Base-by-base conservation (phyloP, 2,329 filamentous ascomycete species). In the Daldinia eschscholtzii region DNA sequence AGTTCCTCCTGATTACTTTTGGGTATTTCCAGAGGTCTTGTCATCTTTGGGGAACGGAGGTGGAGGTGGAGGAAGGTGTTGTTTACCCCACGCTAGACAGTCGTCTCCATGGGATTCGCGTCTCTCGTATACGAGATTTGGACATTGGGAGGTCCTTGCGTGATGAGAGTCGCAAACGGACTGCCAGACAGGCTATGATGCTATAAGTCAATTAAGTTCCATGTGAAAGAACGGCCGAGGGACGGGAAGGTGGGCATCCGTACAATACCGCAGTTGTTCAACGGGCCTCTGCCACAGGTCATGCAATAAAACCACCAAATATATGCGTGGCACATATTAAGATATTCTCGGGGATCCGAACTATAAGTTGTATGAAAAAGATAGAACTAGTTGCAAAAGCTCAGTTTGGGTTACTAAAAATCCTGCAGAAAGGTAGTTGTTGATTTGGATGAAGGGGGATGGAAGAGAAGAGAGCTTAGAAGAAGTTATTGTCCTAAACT, bases 301-400 rank as follows among this genome's bases (percentile, higher is more conserved):
- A 70, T 33, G 63, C 74, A 76, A 39, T 71, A 76, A 50, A 71
- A 74, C 64, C 67, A 72, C 74, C 74, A 76, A 42, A 20, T 10
- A 10, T 44, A 53, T 12, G 62, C 58, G 48, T 66, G 55, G 4
- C 58, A 61, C 63, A 65, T 65, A 23, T 18, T 56, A 28, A 13
- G 12, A 15, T 28, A 4, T n/a, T 48, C 4, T 10, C 41, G 5
- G 18, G 20, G 4, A n/a, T n/a, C 5, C 28, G 4, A 50, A 15
- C 37, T 39, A 44, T 35, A 56, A 5, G 26, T 30, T 39, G 41
- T 26, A 13, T 30, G 55, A 58, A 10, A 1, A 10, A 10, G 6
- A 6, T 20, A 10, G 12, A 41, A n/a, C 9, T 18, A 18, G 10
- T 9, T 44, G 10, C 2, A 23, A 23, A 23, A 23, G 20, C 20